Conservation (phyloP, 2,329 filamentous ascomycete genomes). For the Colletotrichum kahawae region DNA sequence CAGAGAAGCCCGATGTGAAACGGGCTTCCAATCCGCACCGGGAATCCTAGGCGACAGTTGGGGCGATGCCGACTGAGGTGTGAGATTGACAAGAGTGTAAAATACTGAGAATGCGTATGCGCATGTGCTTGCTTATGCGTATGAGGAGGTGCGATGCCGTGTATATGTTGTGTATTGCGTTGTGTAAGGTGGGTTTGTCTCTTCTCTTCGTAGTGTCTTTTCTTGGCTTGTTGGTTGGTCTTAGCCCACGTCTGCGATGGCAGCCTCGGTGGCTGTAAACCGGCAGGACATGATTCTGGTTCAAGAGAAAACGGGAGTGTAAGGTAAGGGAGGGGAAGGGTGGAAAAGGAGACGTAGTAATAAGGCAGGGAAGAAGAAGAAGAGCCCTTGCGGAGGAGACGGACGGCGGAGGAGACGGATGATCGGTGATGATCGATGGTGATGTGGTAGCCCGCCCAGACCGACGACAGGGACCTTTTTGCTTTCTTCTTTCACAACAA, state of each 20-base stretch:
- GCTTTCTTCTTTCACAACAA: constrained; percentile 2
- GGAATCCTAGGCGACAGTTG: constrained; percentile 9
- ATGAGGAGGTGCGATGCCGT: background rate
- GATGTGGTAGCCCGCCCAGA: constrained; percentile 5
- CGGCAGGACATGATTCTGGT: constrained; percentile 11
- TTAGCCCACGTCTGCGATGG: constrained; percentile 17
- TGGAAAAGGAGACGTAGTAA: background rate
- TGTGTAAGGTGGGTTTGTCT: background rate
- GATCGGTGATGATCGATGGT: constrained; percentile 8
- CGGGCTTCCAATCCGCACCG: background rate
- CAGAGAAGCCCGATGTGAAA: constrained; percentile 19
- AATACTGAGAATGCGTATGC: background rate
- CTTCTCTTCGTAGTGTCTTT: background rate
- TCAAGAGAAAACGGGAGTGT: background rate
- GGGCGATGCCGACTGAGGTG: background rate
- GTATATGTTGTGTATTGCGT: background rate
- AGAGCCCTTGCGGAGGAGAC: background rate
- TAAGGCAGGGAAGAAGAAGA: background rate
- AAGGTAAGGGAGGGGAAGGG: background rate
- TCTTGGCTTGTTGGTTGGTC: background rate
- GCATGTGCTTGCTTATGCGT: background rate
- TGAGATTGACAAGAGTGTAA: background rate
- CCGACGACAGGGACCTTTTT: background rate
- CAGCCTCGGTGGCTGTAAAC: constrained; percentile 18
- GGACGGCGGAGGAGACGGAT: background rate